Percentiles rank a stretch among this genome's conserved stretches.
Evolutionary conservation across 306 rosid species (phyloP).

Genomic region (Trichosanthes truncata): DNA sequence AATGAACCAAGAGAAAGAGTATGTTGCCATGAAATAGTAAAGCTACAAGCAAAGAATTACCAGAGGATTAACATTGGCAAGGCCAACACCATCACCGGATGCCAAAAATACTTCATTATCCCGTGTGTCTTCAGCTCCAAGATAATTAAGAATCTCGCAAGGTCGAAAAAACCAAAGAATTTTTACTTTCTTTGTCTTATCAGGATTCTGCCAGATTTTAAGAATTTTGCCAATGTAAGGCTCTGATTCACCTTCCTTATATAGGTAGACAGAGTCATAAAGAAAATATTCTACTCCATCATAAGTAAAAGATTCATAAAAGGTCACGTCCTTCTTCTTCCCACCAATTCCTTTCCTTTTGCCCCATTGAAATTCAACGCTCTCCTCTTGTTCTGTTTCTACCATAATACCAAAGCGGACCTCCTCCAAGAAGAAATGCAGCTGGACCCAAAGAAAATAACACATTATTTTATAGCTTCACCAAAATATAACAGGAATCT

Average conservation of each 20-base stretch:
- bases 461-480: background rate
- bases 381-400: slow-evolving; percentile 23
- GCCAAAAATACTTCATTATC: slow-evolving; percentile 75
- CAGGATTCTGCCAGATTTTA: slow-evolving; percentile 53
- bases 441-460: background rate
- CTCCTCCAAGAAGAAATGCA: slow-evolving; percentile 4
- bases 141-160: slow-evolving; percentile 45
- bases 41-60: slow-evolving; percentile 25
- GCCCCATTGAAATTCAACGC: slow-evolving; percentile 62
- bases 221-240: slow-evolving; percentile 65
- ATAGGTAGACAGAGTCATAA: slow-evolving; percentile 59
- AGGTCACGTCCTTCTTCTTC: slow-evolving; percentile 29
- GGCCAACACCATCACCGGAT: slow-evolving; percentile 68
- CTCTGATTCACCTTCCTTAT: slow-evolving; percentile 48
- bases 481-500: background rate
- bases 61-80: slow-evolving; percentile 61
- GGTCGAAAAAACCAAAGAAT: slow-evolving; percentile 84
- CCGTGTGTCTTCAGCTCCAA: slow-evolving; percentile 23
- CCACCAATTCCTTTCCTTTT: slow-evolving; percentile 38
- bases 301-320: slow-evolving; percentile 59
- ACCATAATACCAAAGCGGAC: slow-evolving; percentile 26
- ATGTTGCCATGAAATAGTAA: background rate
- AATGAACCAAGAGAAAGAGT: background rate
- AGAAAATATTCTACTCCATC: slow-evolving; percentile 56
- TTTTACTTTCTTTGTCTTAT: slow-evolving; percentile 55